phyloP scores from a whole-genome alignment of 306 rosid genomes.

The Quercus glauca region DNA sequence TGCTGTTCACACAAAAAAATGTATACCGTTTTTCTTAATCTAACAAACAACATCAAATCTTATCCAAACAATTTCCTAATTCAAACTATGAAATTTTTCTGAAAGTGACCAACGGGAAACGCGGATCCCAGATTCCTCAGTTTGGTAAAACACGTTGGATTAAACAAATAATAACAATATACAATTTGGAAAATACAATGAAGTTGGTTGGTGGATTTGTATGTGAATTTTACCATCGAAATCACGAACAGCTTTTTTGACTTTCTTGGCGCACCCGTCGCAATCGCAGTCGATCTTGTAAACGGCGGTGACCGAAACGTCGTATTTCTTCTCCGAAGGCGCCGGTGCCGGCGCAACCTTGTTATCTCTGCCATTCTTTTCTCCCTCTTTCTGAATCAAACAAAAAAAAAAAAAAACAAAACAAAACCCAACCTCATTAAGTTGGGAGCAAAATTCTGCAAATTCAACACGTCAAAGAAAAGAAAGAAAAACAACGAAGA shows the following conservation, averaged over 20 bases:
- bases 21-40: no score
- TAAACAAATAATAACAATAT: background rate
- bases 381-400: conserved; percentile 38
- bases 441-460: background rate
- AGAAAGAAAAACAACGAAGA: background rate
- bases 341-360: conserved; percentile 19
- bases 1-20: no score
- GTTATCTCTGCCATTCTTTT: conserved; percentile 59
- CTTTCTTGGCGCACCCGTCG: conserved; percentile 71
- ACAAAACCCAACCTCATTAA: background rate
- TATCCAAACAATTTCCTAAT: no score
- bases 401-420: background rate
- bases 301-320: conserved; percentile 37
- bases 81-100: no score
- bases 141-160: no score
- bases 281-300: conserved; percentile 73
- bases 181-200: no score
- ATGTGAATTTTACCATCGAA: conserved; percentile 41
- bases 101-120: no score
- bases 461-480: conserved; percentile 2
- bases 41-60: no score
- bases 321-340: conserved; percentile 49
- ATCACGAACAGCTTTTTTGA: conserved; percentile 48
- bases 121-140: no score
- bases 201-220: background rate